phyloP scores from a whole-genome alignment of 306 rosid genomes.

The apple (Malus domestica) region ASM211411v1 NC_041790.1:34996001-34996500 shows the following conservation, averaged over 20 bases:
- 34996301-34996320: not conserved
- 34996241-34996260: conserved; percentile 52
- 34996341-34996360: not conserved
- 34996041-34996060: not conserved
- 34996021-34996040: not conserved
- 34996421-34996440: not conserved
- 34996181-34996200: conserved; percentile 23
- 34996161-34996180: conserved; percentile 11
- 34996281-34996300: not conserved
- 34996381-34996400: not conserved
- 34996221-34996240: conserved; percentile 72
- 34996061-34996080: not conserved
- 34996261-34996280: not conserved
- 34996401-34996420: not conserved
- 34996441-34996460: not conserved
- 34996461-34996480: not conserved
- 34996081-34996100: not conserved
- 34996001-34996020: not conserved
- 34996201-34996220: conserved; percentile 49
- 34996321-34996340: not conserved
- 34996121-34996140: not conserved
- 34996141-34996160: conserved; percentile 29
- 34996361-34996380: not conserved
- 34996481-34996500: not conserved
- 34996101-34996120: not conserved